Evolutionary conservation across 176 grass and related monocot species (phyloP).

Genomic region (Zoysia pacifica): DNA sequence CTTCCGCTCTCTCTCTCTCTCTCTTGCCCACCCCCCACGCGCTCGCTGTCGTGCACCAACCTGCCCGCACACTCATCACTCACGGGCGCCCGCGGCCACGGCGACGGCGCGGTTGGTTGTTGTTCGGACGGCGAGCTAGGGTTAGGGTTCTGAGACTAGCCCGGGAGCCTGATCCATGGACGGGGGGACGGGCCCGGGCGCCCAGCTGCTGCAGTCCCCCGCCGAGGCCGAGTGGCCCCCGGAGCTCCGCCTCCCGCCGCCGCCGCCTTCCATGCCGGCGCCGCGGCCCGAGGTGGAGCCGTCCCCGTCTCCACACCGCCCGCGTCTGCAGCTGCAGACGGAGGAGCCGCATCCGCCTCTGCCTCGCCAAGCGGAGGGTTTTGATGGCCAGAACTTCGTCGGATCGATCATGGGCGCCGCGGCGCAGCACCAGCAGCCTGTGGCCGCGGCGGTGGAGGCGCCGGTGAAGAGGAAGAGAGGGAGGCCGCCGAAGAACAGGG

Average conservation of each 20-base stretch:
- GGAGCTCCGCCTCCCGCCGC: slow-evolving; percentile 61
- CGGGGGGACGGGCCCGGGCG: slow-evolving; percentile 29
- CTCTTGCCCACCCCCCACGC: slow-evolving; percentile 13
- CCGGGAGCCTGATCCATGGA: slow-evolving; percentile 40
- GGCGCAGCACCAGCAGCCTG: background rate
- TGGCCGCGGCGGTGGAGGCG: background rate
- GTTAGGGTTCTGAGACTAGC: slow-evolving; percentile 37
- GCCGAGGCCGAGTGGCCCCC: slow-evolving; percentile 60
- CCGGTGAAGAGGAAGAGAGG: slow-evolving; percentile 82
- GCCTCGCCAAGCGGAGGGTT: slow-evolving; percentile 17
- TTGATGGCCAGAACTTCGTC: slow-evolving; percentile 62
- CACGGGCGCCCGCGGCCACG: slow-evolving; percentile 10
- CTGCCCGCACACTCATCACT: background rate
- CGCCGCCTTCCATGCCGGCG: slow-evolving; percentile 21
- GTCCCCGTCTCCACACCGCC: background rate
- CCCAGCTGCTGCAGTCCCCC: slow-evolving; percentile 50
- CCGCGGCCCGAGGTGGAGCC: background rate
- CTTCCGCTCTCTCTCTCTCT: background rate
- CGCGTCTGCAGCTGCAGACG: background rate
- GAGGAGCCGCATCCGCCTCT: slow-evolving; percentile 25
- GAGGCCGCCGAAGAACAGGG: slow-evolving; percentile 78
- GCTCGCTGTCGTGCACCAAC: slow-evolving; percentile 38
- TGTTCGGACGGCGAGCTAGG: slow-evolving; percentile 7
- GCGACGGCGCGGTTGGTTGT: background rate
- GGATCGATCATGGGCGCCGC: slow-evolving; percentile 54